phyloP scores from a whole-genome alignment of 441 rosid species.

The Euphorbia schlechtendalii region DNA sequence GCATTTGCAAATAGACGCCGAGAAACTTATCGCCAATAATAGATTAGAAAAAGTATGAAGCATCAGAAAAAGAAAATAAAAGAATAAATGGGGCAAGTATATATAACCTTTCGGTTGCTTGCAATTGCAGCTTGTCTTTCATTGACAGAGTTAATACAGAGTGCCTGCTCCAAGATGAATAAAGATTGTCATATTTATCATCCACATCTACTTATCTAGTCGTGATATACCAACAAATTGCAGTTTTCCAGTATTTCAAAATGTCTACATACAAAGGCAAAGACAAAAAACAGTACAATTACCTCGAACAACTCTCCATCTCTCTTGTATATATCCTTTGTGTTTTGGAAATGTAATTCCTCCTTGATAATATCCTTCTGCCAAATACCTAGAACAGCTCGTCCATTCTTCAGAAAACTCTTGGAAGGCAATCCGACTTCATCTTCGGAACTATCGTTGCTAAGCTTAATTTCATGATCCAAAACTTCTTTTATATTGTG shows the following conservation, averaged over 20 bases:
- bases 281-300: conserved; percentile 15
- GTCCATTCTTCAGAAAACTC: conserved; percentile 36
- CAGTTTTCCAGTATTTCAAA: conserved; percentile 1
- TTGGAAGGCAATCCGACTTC: conserved; percentile 35
- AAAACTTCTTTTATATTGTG: conserved; percentile 28
- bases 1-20: neutral
- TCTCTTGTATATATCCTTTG: conserved; percentile 71
- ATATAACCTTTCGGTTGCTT: conserved; percentile 79
- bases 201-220: conserved; percentile 9
- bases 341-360: conserved; percentile 43
- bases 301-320: conserved; percentile 96
- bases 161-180: conserved; percentile 54
- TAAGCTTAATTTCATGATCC: conserved; percentile 34
- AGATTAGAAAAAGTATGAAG: neutral
- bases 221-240: neutral
- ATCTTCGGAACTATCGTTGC: conserved; percentile 29
- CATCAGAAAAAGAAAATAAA: conserved; percentile 3
- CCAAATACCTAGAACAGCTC: conserved; percentile 43
- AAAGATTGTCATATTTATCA: conserved; percentile 15
- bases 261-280: conserved; percentile 12
- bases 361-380: conserved; percentile 49
- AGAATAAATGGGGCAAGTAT: conserved; percentile 4
- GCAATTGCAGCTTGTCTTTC: conserved; percentile 79
- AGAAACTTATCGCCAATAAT: neutral
- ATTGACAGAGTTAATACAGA: conserved; percentile 66